Evolutionary conservation across 352 stramenopile species (phyloP).

Genomic region (Blastocystis sp.): DNA sequence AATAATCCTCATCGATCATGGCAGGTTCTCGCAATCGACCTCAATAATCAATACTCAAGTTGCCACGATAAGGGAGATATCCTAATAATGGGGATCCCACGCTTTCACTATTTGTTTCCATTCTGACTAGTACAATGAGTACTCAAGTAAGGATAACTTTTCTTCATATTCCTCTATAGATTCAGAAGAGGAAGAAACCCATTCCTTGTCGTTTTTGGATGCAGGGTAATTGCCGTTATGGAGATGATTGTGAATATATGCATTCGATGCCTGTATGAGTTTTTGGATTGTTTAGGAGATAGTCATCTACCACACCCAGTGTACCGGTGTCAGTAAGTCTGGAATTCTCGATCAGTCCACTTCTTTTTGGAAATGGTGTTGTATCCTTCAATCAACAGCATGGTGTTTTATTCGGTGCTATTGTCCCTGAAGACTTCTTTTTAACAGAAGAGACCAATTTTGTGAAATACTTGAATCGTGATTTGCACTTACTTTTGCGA

Average conservation of each 20-base stretch:
- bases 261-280: conserved; percentile 23
- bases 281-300: not conserved
- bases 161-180: not conserved
- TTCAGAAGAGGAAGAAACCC: conserved; percentile 32
- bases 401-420: conserved; percentile 30
- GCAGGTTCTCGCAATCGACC: not conserved
- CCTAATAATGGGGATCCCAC: not conserved
- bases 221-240: conserved; percentile 47
- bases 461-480: conserved; percentile 55
- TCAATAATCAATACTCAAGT: not conserved
- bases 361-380: conserved; percentile 54
- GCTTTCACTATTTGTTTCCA: not conserved
- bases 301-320: not conserved
- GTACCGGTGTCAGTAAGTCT: not conserved
- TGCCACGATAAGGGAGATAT: not conserved
- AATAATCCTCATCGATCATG: conserved; percentile 40
- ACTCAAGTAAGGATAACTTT: not conserved
- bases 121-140: not conserved
- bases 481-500: conserved; percentile 31
- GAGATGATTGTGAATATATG: conserved; percentile 60
- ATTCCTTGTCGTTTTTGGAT: conserved; percentile 64
- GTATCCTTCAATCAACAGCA: conserved; percentile 37
- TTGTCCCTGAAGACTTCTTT: conserved; percentile 63
- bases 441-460: conserved; percentile 20
- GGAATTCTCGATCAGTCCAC: conserved; percentile 17